Percentiles rank a stretch among this genome's conserved stretches.
These are phyloP conservation scores for Cryptococcus jaspeensis DNA, from an alignment of 1,284 basidiomycete genomes.

Conservation along the genomic window DNA sequence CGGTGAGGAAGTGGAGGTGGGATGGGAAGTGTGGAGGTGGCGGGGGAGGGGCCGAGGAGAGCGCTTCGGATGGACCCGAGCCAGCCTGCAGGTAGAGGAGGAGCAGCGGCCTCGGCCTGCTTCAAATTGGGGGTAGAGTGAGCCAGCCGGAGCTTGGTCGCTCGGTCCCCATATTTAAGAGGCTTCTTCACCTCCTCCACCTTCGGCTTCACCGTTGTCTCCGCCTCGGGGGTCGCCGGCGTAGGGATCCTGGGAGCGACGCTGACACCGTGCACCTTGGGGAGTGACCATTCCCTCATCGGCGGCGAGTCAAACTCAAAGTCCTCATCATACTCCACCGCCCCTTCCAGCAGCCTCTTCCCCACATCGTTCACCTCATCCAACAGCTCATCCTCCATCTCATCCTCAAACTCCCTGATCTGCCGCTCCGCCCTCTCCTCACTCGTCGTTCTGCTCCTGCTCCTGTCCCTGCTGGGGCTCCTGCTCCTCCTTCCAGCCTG, in stretches of 20 bases:
- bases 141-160: conserved; percentile 29
- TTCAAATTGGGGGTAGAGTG: conserved; percentile 31
- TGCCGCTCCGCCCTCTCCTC: conserved; percentile 16
- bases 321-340: conserved; percentile 31
- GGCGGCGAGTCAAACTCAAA: conserved; percentile 29
- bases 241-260: conserved; percentile 12
- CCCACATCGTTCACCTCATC: conserved; percentile 17
- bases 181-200: conserved; percentile 7
- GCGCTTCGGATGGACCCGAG: conserved; percentile 25
- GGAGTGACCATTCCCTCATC: conserved; percentile 1
- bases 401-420: conserved; percentile 8
- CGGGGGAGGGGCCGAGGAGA: conserved; percentile 14
- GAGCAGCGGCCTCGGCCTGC: conserved; percentile 6
- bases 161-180: conserved; percentile 35
- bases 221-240: conserved; percentile 8
- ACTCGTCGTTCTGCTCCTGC: conserved; percentile 6
- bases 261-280: neutral
- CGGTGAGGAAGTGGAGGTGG: conserved; percentile 2
- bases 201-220: neutral
- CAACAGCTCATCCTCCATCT: conserved; percentile 11
- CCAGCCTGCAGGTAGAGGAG: conserved; percentile 24
- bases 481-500: neutral
- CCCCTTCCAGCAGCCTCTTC: conserved; percentile 17
- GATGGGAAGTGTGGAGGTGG: conserved; percentile 1
- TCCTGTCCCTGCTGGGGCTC: neutral